Evolutionary conservation across 2,329 filamentous ascomycete species (phyloP), one percentile per base, ranked within the genome.

Genomic region (Talaromyces sp.): DNA sequence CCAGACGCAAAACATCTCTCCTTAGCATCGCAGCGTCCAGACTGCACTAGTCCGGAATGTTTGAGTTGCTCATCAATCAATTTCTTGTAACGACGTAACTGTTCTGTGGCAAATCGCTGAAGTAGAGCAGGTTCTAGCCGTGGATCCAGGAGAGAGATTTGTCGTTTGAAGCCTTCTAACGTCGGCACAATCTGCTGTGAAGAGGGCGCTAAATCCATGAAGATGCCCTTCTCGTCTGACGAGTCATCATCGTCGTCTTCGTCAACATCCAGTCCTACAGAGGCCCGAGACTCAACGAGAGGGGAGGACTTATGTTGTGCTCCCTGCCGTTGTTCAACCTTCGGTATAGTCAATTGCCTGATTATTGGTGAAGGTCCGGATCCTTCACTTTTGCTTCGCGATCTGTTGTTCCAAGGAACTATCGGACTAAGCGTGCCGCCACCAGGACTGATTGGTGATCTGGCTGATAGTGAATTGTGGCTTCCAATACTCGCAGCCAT

Each of bases 61-160:
- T 88, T 88, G 62, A 91, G 81, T 70, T 86, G 89, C 65, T 83
- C 79, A 40, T 86, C 87, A 33, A 93, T 80, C 16, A 97, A 80
- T 31, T 85, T 84, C 74, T 93, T 95, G 76, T 93, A 96, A 61
- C 92, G 86, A 64, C 86, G 81, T 54, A 88, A 80, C 73, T 96
- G 91, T 70, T 96, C 92, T 67, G 91, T 85, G 0, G 90, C 90
- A 67, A 96, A 89, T 52, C 92, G 87, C 33, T 95, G 89, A 14
- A 93, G 84, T 66, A 97, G 81, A 74, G 86, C 82, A 8, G 82
- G 77, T n/a, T 80, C 79, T 63, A 96, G 80, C 11, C 82, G 79
- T n/a, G 91, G 91, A 70, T 96, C 96, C 48, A 96, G 77, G 64
- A 84, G 82, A 52, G 86, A 77, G 18, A 93, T 84, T 70, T 96